Evolutionary conservation across 1,139 yeast species (phyloP), one percentile per base, ranked within the genome.

Genomic region (Suhomyces atakaporum): DNA sequence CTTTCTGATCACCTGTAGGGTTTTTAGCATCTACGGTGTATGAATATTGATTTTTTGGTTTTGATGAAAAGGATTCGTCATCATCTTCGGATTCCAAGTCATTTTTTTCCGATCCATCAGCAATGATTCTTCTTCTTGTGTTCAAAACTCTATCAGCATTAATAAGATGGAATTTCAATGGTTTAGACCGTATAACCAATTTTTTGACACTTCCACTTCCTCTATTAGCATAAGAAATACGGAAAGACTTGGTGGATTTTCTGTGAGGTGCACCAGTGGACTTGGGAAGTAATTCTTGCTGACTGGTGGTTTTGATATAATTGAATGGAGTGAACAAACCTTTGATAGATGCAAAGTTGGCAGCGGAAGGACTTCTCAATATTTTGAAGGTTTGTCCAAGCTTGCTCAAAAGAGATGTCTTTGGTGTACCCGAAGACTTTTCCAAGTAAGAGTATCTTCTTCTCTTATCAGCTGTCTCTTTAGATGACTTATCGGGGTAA

Each of bases 61-160:
- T 32, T 5, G 52, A 51, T 15, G 49, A 52, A 11, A 44, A 49
- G 9, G 51, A 55, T n/a, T 43, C 51, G 2, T 46, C 53, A 9
- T 51, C 57, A 10, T 46, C 49, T 12, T 58, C 62, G 33, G 51
- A 45, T 19, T 48, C 53, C 3, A 52, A 33, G 24, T 45, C 48
- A 31, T 46, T 52, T 18, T 53, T 11, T 43, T 35, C 46, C 47
- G 9, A 5, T 7, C 15, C 9, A 6, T 42, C 42, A 4, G 59
- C 45, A 10, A 63, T 45, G 2, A 66, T 56, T 40, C 66, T 56
- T 46, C 62, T 60, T 38, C 60, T 58, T 36, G 65, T 42, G 33
- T 53, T 58, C 36, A 72, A 54, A 0, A 72, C 74, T 33, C 62
- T 65, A 42, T 71, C 69, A 1, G 75, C 73, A 46, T 71, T 65